phyloP scores from a whole-genome alignment of 129 eudicot genomes.

The Helianthus tuberosus region DNA sequence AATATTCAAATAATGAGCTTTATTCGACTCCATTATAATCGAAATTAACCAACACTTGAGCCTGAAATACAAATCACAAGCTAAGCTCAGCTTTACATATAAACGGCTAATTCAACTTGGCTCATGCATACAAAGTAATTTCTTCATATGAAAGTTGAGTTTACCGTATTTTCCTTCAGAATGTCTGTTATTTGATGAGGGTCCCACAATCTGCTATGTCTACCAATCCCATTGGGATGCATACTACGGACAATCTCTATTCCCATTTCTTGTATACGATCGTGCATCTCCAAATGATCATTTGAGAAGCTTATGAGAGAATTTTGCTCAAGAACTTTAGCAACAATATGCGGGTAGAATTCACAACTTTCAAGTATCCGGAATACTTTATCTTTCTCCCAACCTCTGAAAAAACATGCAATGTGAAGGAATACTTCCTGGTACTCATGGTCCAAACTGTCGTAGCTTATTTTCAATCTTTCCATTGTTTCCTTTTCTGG shows the following conservation, averaged over 20 bases:
- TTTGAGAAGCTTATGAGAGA: constrained; percentile 20
- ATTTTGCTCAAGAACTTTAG: constrained; percentile 22
- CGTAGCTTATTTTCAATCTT: constrained; percentile 31
- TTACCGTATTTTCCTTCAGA: constrained; percentile 20
- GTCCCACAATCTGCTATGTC: constrained; percentile 30
- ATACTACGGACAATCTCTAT: constrained; percentile 23
- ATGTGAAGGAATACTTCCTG: constrained; percentile 31
- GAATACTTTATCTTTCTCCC: constrained; percentile 8
- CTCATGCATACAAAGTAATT: no score
- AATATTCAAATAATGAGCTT: no score
- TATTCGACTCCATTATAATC: no score
- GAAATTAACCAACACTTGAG: no score
- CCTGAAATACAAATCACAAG: no score
- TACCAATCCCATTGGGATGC: constrained; percentile 9
- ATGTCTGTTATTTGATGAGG: constrained; percentile 20
- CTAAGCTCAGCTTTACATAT: no score
- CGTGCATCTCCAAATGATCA: constrained; percentile 31
- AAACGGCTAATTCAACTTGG: no score
- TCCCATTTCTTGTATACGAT: constrained; percentile 40
- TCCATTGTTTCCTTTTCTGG: constrained; percentile 25
- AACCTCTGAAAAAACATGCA: constrained; percentile 41
- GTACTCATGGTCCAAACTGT: constrained; percentile 21
- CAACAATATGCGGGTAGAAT: constrained; percentile 21
- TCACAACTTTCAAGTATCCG: constrained; percentile 30
- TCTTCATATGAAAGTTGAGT: no score